Base-by-base conservation (phyloP, 305 asterid genomes). In the Rubia peregrina region DNA sequence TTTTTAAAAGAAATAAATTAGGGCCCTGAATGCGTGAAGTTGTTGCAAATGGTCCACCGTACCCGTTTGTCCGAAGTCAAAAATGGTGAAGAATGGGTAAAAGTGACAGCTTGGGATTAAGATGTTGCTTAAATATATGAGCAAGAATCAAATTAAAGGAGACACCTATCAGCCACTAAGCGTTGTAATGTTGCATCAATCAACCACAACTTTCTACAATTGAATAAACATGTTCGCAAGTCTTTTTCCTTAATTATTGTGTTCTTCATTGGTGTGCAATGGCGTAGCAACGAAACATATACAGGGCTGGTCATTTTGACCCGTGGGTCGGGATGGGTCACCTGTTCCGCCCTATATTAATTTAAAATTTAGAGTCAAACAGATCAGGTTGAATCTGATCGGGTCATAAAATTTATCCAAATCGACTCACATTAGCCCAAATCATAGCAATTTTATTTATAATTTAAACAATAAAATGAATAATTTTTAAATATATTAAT, bases 181-280 rank as follows among this genome's bases (percentile, higher is more conserved):
- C 17, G 43, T 30, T 30, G 43, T 26, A 36, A 62, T 13, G 79
- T 76, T 65, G 75, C 84, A 79, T 84, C 85, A 77, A 75, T 85
- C 86, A 81, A 74, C 78, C 46, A 75, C 83, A 75, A 69, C 73
- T 83, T 87, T 83, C 90, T 82, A 21, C 26, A 85, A 80, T 82
- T 68, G 78, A 67, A 63, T 73, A 82, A 79, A 75, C 94, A 86
- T 60, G 46, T 71, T 43, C 76, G 44, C 75, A 71, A 77, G 24
- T 65, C 43, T 13, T 36, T 44, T 0, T 38, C 51, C 51, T 8
- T 75, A 64, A 79, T 71, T 49, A 73, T 55, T 59, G 81, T 73
- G 80, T 55, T 59, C 67, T 51, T 51, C 57, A 51, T 51, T 51
- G 21, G 57, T 17, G 9, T 51, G 33, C 33, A 30, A 30, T 30